phyloP scores from a whole-genome alignment of 2,329 filamentous ascomycete genomes.

The Colletotrichum spaethianum region DNA sequence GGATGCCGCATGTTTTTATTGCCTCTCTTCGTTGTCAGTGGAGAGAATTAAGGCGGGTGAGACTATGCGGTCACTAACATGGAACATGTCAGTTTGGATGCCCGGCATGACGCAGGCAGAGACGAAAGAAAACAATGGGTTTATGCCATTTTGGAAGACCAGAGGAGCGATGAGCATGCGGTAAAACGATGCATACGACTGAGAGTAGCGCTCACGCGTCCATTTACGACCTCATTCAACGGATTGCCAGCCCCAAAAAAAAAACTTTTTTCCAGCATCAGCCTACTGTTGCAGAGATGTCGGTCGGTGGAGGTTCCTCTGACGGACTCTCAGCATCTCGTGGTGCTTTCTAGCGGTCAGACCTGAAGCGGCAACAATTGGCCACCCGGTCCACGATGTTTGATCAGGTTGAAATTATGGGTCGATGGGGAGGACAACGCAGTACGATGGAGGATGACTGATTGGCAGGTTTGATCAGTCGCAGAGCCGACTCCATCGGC shows the following conservation, averaged over 20 bases:
- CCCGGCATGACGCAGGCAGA: conserved; percentile 11
- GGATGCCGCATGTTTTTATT: conserved; percentile 9
- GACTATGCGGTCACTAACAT: neutral
- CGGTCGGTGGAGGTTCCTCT: neutral
- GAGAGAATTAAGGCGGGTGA: neutral
- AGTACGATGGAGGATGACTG: conserved; percentile 20
- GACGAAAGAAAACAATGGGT: neutral
- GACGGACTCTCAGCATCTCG: neutral
- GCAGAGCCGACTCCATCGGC: conserved; percentile 7
- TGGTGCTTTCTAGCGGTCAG: conserved; percentile 38
- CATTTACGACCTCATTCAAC: neutral
- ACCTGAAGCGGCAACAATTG: conserved; percentile 23
- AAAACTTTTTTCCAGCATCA: neutral
- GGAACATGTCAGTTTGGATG: conserved; percentile 9
- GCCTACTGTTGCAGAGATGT: neutral
- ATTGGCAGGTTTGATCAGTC: neutral
- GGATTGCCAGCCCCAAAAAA: neutral
- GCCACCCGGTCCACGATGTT: conserved; percentile 6
- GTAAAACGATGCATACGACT: neutral
- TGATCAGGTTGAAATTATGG: conserved; percentile 38
- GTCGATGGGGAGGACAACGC: conserved; percentile 30
- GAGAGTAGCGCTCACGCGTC: neutral
- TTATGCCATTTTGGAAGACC: neutral
- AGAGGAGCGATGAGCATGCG: neutral
- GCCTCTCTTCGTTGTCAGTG: neutral